Base-by-base conservation (phyloP, 345 rosid genomes). In the Brassica nigra region DNA sequence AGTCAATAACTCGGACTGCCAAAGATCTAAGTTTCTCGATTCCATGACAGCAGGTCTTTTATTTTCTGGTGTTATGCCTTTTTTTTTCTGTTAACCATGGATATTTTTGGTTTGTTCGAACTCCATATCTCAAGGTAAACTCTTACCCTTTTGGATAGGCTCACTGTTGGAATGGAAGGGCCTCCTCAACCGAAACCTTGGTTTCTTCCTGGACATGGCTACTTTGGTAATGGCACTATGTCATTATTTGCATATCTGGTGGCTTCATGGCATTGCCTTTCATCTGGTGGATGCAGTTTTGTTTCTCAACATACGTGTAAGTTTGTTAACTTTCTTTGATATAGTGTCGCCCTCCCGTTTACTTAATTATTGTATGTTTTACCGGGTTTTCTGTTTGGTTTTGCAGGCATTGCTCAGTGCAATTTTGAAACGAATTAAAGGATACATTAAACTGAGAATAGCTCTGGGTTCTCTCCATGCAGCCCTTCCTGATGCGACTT, bases 401-500 rank as follows among this genome's bases (percentile, higher is more conserved):
- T 84, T 73, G 80, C 91, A 95, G 99, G 97, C 97, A 76, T 89
- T 95, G 86, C 84, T 93, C 73, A 90, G 95, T 85, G 90, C 99
- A 73, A 91, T 91, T 75, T 76, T 91, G 78, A 95, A 93, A 86
- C 95, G 98, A 73, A 83, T 91, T 66, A 91, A 88, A 84, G 99
- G 99, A 73, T 95, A 84, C 78, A 84, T 89, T 76, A 93, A 93
- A 85, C 66, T 93, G 83, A 90, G 90, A 89, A 87, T 86, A 77
- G 98, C 99, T 81, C 83, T 95, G 65, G 89, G 92, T 3, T 79
- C 94, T 69, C 96, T 95, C 81, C 99, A 95, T 85, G 99, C 98
- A 14, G 99, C 98, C 70, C 98, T 95, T 84, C 98, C 99, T 79
- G 97, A 95, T 87, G 99, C 99, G 67, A 91, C 98, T 64, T 82